phyloP scores from a whole-genome alignment of 2,329 filamentous ascomycete genomes.

The Botryosphaeria dothidea region DNA sequence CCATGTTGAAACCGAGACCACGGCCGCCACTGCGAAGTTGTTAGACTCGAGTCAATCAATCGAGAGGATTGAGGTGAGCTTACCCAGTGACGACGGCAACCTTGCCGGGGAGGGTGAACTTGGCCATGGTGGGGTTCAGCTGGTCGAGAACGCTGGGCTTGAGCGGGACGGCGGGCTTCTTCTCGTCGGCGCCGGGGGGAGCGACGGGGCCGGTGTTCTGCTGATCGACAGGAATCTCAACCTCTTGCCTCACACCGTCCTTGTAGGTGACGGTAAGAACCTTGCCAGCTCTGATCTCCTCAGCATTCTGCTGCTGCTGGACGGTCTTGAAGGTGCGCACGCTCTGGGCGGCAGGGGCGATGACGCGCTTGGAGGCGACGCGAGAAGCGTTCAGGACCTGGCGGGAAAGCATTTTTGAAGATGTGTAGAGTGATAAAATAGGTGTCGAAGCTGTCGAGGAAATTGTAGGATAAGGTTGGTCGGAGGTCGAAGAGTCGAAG shows the following conservation, averaged over 20 bases:
- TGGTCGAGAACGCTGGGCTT: constrained; percentile 48
- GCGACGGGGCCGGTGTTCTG: constrained; percentile 33
- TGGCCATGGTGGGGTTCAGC: constrained; percentile 66
- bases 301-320: constrained; percentile 15
- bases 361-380: constrained; percentile 18
- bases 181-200: constrained; percentile 33
- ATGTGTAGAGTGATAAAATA: not conserved
- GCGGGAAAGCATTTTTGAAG: constrained; percentile 13
- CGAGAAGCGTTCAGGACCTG: constrained; percentile 4
- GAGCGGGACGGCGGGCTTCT: constrained; percentile 32
- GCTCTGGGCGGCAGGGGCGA: constrained; percentile 7
- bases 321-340: constrained; percentile 17
- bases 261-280: constrained; percentile 19
- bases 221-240: constrained; percentile 34
- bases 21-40: constrained; percentile 62
- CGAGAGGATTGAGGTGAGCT: constrained; percentile 29
- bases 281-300: constrained; percentile 19
- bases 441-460: not conserved
- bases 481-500: not conserved
- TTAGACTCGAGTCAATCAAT: constrained; percentile 4
- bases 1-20: constrained; percentile 78
- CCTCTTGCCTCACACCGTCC: constrained; percentile 18
- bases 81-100: constrained; percentile 72
- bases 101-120: constrained; percentile 70
- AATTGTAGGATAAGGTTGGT: not conserved